Conservation (phyloP, 169 alveolate species). For the Cryptosporidium sp. region DNA sequence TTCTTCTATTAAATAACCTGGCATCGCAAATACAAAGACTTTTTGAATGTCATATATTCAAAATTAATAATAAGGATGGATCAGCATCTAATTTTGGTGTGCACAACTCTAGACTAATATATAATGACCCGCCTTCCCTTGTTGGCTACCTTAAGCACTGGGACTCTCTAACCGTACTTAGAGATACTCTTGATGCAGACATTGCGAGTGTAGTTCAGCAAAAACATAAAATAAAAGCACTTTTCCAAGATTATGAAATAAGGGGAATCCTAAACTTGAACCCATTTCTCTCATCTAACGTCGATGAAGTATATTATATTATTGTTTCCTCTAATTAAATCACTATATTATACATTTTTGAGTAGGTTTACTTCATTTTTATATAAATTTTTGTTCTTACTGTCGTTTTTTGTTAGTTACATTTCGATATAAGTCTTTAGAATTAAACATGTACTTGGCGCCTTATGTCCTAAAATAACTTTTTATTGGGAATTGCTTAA, state of each 20-base stretch:
- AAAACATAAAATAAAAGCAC: constrained; percentile 27
- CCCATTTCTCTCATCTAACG: constrained; percentile 51
- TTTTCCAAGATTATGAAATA: constrained; percentile 47
- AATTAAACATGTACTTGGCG: not conserved
- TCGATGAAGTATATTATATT: constrained; percentile 56
- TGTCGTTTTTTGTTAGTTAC: not conserved
- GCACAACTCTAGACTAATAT: constrained; percentile 46
- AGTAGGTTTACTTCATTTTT: not conserved
- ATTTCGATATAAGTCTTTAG: not conserved
- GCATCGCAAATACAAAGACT: constrained; percentile 51
- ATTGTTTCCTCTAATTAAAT: constrained; percentile 24
- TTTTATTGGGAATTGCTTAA: not conserved
- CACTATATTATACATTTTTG: not conserved
- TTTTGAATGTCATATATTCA: constrained; percentile 53
- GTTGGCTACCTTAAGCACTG: constrained; percentile 50
- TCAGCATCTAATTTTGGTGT: constrained; percentile 1
- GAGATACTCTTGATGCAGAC: constrained; percentile 71
- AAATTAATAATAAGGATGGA: constrained; percentile 26
- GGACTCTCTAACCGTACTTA: constrained; percentile 42
- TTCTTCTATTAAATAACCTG: constrained; percentile 17
- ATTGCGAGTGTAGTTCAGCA: constrained; percentile 67
- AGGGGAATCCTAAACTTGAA: constrained; percentile 40
- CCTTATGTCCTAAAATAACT: not conserved
- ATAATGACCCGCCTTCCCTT: constrained; percentile 47
- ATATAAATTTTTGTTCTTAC: not conserved